Evolutionary conservation across 345 rosid species (phyloP).

Genomic region (Trapa bicornis): DNA sequence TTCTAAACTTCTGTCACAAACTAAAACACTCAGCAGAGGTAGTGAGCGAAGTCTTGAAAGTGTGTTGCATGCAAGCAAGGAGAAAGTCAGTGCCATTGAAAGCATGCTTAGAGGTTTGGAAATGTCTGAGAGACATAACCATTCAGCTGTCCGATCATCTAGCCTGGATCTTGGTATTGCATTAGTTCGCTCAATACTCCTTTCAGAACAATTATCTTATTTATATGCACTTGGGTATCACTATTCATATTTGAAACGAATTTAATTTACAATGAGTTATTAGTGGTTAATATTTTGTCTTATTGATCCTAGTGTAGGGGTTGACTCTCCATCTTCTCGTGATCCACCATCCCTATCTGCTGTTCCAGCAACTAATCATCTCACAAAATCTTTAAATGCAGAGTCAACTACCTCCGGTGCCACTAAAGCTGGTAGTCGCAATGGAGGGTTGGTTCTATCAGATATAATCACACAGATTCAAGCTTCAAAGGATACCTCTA

Average conservation of each 20-base stretch:
- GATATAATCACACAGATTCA: slow-evolving; percentile 87
- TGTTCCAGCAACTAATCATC: slow-evolving; percentile 60
- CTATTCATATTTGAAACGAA: slow-evolving; percentile 9
- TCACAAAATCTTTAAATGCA: slow-evolving; percentile 30
- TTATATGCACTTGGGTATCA: slow-evolving; percentile 6
- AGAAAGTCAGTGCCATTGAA: slow-evolving; percentile 97
- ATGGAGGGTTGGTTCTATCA: slow-evolving; percentile 76
- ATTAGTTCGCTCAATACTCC: slow-evolving; percentile 15
- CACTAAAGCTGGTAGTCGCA: slow-evolving; percentile 51
- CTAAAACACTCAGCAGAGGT: slow-evolving; percentile 57
- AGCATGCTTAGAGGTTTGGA: slow-evolving; percentile 97
- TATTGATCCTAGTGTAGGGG: slow-evolving; percentile 92
- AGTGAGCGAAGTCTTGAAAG: slow-evolving; percentile 89
- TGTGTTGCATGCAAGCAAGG: slow-evolving; percentile 92
- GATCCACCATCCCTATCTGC: slow-evolving; percentile 80
- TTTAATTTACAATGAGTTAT: slow-evolving; percentile 12
- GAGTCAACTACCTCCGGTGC: slow-evolving; percentile 45
- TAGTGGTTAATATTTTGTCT: slow-evolving; percentile 47
- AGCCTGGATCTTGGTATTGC: slow-evolving; percentile 97
- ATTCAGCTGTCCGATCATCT: slow-evolving; percentile 64
- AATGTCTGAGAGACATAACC: slow-evolving; percentile 71
- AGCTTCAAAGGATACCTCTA: slow-evolving; percentile 85
- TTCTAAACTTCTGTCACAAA: slow-evolving; percentile 65
- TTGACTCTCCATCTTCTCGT: slow-evolving; percentile 99
- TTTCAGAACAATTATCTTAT: not conserved